A percentile compares a stretch with the other conserved stretches of the same genome.
These are phyloP conservation scores for Russula sp. DNA, from an alignment of 768 basidiomycete species.

Conservation along the genomic window DNA sequence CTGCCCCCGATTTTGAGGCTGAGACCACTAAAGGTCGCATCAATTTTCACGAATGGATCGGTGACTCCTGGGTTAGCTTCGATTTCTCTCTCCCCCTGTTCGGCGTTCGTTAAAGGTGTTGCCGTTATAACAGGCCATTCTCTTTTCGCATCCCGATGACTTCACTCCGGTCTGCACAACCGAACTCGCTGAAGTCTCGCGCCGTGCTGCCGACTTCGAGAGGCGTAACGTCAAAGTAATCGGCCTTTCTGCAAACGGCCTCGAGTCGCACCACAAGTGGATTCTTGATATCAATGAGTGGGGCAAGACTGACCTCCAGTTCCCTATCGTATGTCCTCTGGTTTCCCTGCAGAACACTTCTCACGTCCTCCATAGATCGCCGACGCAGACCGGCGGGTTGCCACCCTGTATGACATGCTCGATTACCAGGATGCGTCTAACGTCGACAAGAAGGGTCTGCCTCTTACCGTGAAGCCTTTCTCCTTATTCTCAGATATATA, in stretches of 20 bases:
- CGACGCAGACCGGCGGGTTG: slow-evolving; percentile 80
- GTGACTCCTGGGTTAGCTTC: slow-evolving; percentile 65
- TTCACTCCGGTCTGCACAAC: slow-evolving; percentile 96
- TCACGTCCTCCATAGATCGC: slow-evolving; percentile 59
- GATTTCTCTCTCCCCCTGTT: neutral
- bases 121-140: slow-evolving; percentile 49
- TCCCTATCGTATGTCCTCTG: slow-evolving; percentile 72
- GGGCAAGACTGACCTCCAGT: slow-evolving; percentile 78
- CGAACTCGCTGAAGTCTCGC: slow-evolving; percentile 93
- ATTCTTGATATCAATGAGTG: slow-evolving; percentile 81
- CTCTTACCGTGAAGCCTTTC: slow-evolving; percentile 65
- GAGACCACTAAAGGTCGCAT: slow-evolving; percentile 83
- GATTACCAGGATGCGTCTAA: slow-evolving; percentile 94
- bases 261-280: slow-evolving; percentile 83
- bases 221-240: slow-evolving; percentile 90
- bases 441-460: slow-evolving; percentile 77
- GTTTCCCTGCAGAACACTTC: neutral
- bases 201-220: slow-evolving; percentile 76
- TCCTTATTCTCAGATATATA: neutral
- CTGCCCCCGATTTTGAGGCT: slow-evolving; percentile 88
- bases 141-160: slow-evolving; percentile 94
- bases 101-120: neutral
- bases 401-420: slow-evolving; percentile 90
- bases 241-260: slow-evolving; percentile 86
- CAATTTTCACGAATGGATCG: slow-evolving; percentile 92